Evolutionary conservation across 2,329 filamentous ascomycete genomes (phyloP), one percentile per base, ranked within the genome.

Genomic region (Daldinia sp.): DNA sequence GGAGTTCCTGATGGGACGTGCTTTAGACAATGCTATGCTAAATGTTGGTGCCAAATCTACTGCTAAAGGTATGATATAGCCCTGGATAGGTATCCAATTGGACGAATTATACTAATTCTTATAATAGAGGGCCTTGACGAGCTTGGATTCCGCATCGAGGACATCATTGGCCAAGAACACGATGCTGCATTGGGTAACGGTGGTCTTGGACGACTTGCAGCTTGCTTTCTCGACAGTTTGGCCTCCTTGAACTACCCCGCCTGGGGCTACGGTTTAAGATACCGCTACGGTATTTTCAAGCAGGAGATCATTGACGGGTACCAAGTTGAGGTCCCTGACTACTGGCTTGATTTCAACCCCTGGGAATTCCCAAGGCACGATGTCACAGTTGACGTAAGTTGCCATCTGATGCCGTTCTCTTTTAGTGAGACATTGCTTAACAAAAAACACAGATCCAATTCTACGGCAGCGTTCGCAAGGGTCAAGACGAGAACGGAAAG

Each of bases 311-410:
- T 97, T 63, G 91, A 98, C 74, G 95, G 95, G 60, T 99, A 97
- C 77, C 95, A 99, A 79, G 93, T 99, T 68, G 95, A 99, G 76
- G 91, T 98, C 61, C 95, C 95, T 17, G 95, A 99, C 77, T 98
- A 99, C 80, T 99, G 95, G 95, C 87, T 99, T 55, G 95, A 98
- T 77, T 97, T 98, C 79, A 99, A 99, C 79, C 95, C 95, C 0
- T 99, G 95, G 95, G 95, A 99, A 77, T 99, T 98, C 74, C 93
- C 94, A 39, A 87, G 95, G 69, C 93, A 97, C 77, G 95, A 99
- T 75, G 91, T 99, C 64, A 94, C 91, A 1, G 94, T 99, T 21
- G 92, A 98, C 78, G 86, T 88, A 73, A 80, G 85, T 75, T 41
- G 29, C n/a, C 29, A 23, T 8, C 8, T 21, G 3, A 23, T 47